Conservation (phyloP, 108 stramenopile genomes). For the Aurantiochytrium sp. region DNA sequence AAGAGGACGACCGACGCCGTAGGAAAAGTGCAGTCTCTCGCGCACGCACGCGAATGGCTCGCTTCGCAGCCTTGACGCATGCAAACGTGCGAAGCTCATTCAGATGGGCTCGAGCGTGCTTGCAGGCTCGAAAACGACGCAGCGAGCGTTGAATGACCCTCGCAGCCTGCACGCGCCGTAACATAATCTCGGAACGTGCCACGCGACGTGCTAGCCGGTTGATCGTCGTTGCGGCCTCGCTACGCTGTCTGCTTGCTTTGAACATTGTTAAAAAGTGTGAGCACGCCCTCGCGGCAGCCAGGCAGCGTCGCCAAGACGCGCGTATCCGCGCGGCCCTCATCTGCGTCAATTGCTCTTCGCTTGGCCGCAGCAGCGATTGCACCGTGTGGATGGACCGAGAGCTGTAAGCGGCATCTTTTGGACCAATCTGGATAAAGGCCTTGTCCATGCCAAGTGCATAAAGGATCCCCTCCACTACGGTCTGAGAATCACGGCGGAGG, state of each 20-base stretch:
- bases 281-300: too few species aligned
- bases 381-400: background rate
- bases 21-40: background rate
- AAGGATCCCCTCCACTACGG: background rate
- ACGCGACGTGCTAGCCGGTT: background rate
- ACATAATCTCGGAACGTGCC: background rate
- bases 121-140: background rate
- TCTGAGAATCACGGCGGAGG: background rate
- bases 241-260: background rate
- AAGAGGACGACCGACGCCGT: background rate
- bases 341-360: too few species aligned
- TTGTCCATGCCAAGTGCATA: background rate
- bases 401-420: background rate
- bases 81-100: background rate
- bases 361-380: background rate
- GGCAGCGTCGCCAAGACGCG: too few species aligned
- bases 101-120: background rate
- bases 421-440: background rate
- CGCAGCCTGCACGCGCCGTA: background rate
- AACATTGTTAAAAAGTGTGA: too few species aligned
- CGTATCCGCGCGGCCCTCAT: too few species aligned
- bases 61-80: background rate
- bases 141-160: background rate
- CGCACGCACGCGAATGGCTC: background rate
- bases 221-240: background rate